Base-by-base conservation (phyloP, 2,329 filamentous ascomycete genomes). In the Plectosphaerella sp. region DNA sequence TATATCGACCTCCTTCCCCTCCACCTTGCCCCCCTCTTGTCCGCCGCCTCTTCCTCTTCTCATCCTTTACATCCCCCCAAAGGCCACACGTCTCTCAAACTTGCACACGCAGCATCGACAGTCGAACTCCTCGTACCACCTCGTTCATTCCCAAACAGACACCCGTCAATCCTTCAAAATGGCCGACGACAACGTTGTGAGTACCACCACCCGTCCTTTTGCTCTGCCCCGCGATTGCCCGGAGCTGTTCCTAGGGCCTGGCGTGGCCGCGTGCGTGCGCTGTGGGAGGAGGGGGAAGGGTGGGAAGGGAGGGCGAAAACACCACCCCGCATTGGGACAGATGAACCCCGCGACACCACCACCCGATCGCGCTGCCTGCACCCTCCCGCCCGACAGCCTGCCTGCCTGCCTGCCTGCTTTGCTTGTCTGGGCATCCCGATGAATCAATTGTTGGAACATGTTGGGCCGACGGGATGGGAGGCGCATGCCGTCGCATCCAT, bases 161-260 rank as follows among this genome's bases (percentile, higher is more conserved):
- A 55, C 51, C 42, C 56, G 58, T 58, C 56, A 74, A 71, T 69
- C 68, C 68, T 68, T 75, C 78, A 81, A 72, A 65, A 84, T 84
- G 80, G 70, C 79, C 64, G 79, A 82, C 59, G 78, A 72, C 59
- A 65, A 67, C 57, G 67, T 80, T 67, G 79, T 82, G 73, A 75
- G 78, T 71, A 42, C 45, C 41, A 52, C 50, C 47, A 52, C 45
- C 48, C 48, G n/a, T 51, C 58, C 46, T 43, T 52, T 46, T 52
- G 49, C 37, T 56, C 46, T 50, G 47, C 50, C 46, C 48, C 41
- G 47, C 37, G 36, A 54, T 49, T 58, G 42, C 15, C n/a, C 43
- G 24, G 33, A 33, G 22, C 45, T 48, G 50, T 42, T 41, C 39
- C 43, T 25, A 33, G 48, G 46, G 45, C 49, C 47, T 54, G 43